A percentile compares a stretch with the other conserved stretches of the same genome.
Conservation (phyloP, 2,329 filamentous ascomycete genomes). For the Monilinia vaccinii-corymbosi region DNA sequence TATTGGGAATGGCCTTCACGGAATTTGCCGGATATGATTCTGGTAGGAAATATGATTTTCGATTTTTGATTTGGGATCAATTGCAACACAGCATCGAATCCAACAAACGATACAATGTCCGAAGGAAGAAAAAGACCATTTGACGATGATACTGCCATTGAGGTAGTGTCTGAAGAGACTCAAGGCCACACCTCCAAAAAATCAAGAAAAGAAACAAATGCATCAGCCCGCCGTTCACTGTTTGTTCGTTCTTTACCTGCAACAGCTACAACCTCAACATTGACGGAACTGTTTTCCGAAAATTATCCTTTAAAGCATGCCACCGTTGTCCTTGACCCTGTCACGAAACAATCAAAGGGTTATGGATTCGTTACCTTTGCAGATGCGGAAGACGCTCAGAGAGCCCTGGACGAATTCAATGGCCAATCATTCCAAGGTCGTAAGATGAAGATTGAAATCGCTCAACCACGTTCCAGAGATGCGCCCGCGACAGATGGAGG, state of each 20-base stretch:
- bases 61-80: not conserved
- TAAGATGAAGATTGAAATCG: slow-evolving; percentile 78
- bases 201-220: slow-evolving; percentile 46
- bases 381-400: slow-evolving; percentile 79
- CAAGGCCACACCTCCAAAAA: slow-evolving; percentile 41
- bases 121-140: slow-evolving; percentile 24
- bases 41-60: slow-evolving; percentile 7
- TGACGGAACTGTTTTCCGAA: slow-evolving; percentile 87
- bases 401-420: slow-evolving; percentile 74
- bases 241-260: slow-evolving; percentile 84
- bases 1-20: not conserved
- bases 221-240: slow-evolving; percentile 51
- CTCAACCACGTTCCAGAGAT: slow-evolving; percentile 72
- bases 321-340: slow-evolving; percentile 77
- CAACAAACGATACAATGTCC: slow-evolving; percentile 13
- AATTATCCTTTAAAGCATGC: slow-evolving; percentile 94
- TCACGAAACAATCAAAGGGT: slow-evolving; percentile 79
- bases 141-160: slow-evolving; percentile 15
- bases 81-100: not conserved
- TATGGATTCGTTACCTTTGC: slow-evolving; percentile 97
- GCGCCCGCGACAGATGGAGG: slow-evolving; percentile 39
- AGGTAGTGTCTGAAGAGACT: slow-evolving; percentile 12
- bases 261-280: slow-evolving; percentile 66
- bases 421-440: slow-evolving; percentile 69
- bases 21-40: not conserved